These are phyloP conservation scores for Fusarium longipes DNA, from an alignment of 2,329 filamentous ascomycete genomes.

Conservation along the genomic window DNA sequence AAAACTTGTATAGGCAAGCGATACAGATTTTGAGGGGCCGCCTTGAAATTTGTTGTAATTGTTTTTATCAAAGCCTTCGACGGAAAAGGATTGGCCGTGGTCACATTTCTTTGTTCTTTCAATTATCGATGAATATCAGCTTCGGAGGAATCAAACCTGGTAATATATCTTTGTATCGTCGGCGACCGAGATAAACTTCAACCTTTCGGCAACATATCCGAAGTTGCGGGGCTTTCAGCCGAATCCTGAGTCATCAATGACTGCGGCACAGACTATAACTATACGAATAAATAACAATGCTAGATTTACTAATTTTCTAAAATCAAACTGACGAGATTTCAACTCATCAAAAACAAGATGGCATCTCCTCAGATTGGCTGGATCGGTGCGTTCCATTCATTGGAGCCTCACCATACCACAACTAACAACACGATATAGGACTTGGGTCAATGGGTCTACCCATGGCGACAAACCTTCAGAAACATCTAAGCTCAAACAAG, in stretches of 20 bases:
- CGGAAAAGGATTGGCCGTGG: too few relatives aligned
- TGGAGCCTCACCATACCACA: rapidly evolving
- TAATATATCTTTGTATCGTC: background rate
- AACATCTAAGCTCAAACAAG: conserved; percentile 47
- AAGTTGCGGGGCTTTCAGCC: background rate
- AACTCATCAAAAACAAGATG: background rate
- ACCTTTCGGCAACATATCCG: background rate
- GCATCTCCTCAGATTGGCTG: conserved; percentile 19
- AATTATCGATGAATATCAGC: too few relatives aligned
- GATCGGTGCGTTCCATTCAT: conserved; percentile 2
- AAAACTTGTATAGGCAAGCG: too few relatives aligned
- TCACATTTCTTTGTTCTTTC: too few relatives aligned
- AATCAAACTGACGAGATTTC: background rate
- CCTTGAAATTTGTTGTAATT: too few relatives aligned
- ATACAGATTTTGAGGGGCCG: too few relatives aligned
- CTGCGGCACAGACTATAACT: too few relatives aligned
- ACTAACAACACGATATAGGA: conserved; percentile 44
- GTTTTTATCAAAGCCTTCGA: too few relatives aligned
- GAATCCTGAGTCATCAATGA: background rate
- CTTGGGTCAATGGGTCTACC: conserved; percentile 63
- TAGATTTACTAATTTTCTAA: too few relatives aligned
- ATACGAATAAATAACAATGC: too few relatives aligned
- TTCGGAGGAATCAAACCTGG: too few relatives aligned
- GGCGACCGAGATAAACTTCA: background rate
- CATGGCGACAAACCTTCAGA: conserved; percentile 63